Conservation (phyloP, 768 basidiomycete genomes). For the Auricularia sp. region DNA sequence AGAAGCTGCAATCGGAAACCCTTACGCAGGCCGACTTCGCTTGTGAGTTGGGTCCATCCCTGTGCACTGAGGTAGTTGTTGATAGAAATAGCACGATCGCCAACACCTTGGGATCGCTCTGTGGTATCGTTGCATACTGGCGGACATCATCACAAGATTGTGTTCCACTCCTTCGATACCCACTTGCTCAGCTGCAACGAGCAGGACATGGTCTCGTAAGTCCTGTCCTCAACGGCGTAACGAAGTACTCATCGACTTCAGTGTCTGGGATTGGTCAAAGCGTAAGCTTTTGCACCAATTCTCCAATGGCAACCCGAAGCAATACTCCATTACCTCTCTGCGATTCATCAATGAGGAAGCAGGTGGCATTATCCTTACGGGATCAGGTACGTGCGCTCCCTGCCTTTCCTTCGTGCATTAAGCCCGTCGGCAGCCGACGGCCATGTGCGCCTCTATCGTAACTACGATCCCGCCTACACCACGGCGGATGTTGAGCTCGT, state of each 20-base stretch:
- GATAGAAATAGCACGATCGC: constrained; percentile 29
- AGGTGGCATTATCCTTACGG: constrained; percentile 79
- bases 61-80: neutral
- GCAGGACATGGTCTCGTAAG: constrained; percentile 70
- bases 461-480: constrained; percentile 64
- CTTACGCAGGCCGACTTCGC: constrained; percentile 60
- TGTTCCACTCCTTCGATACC: constrained; percentile 87
- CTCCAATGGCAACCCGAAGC: constrained; percentile 76
- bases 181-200: constrained; percentile 83
- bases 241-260: constrained; percentile 22
- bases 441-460: constrained; percentile 80
- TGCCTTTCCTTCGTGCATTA: too few relatives aligned
- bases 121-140: constrained; percentile 52
- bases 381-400: constrained; percentile 48
- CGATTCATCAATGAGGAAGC: constrained; percentile 95
- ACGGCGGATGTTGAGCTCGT: constrained; percentile 80
- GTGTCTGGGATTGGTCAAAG: constrained; percentile 92
- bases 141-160: constrained; percentile 58
- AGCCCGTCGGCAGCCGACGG: constrained; percentile 59
- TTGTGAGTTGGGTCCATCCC: constrained; percentile 35
- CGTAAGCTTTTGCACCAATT: constrained; percentile 71
- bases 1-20: constrained; percentile 63
- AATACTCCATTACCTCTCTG: constrained; percentile 76
- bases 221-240: neutral
- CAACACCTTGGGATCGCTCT: constrained; percentile 59